Base-by-base conservation (phyloP, 1,139 yeast genomes). In the Entelexis paramagnoliae region DNA sequence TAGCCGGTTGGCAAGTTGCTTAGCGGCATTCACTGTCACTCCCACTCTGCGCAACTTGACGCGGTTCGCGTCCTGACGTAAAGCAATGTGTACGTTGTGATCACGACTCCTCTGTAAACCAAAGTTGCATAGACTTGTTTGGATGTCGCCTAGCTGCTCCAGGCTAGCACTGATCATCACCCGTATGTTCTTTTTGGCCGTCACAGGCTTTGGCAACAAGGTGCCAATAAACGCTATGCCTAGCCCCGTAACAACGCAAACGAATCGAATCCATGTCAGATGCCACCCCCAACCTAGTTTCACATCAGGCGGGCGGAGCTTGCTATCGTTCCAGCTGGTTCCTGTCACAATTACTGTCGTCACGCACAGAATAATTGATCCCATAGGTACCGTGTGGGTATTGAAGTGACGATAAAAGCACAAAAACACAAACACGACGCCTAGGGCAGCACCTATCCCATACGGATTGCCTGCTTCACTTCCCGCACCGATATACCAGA, bases 181-280 rank as follows among this genome's bases (percentile, higher is more conserved):
- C 2, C 58, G 55, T 10, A 54, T 38, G 0, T 55, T 48, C 46
- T 53, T 53, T 28, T 56, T 57, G 3, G 54, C 60, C 2, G 59
- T 58, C 13, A 28, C 50, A 0, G 70, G 68, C 28, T 55, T 55
- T 9, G 71, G 71, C n/a, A 67, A 48, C 8, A 64, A 41, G 6
- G 64, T 55, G 29, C 62, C 64, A 26, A 67, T 47, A 41, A 63
- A 61, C 1, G 66, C 69, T 22, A 64, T 52, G 1, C 59, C 22
- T 8, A 66, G 50, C 5, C 70, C 70, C 20, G 60, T 55, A 9
- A 60, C 30, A 11, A 65, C 69, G 3, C 62, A 57, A 6, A 62
- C 63, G 29, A 65, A 64, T 24, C 71, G 60, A 10, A 61, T 57
- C 70, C 70, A 67, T 1, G 68, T 68, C n/a, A 65, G 63, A 2